These are phyloP conservation scores for Byssothecium circinans DNA, from an alignment of 2,329 filamentous ascomycete genomes.

Conservation along the genomic window DNA sequence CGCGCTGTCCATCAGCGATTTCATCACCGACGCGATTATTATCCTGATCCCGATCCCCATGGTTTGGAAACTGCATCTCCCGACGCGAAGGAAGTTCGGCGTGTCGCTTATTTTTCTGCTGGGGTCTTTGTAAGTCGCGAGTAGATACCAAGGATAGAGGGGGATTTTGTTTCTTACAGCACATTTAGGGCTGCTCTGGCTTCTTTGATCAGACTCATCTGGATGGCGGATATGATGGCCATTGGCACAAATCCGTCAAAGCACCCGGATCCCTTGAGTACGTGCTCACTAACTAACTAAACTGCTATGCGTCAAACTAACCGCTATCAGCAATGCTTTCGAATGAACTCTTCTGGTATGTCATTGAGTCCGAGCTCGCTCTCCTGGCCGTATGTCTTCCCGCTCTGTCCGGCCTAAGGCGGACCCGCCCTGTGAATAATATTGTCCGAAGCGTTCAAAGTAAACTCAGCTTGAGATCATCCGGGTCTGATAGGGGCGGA, in stretches of 20 bases:
- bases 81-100: too few relatives aligned
- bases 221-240: too few relatives aligned
- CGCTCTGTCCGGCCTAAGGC: slow-evolving; percentile 3
- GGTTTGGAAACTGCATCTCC: too few relatives aligned
- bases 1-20: not conserved
- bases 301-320: not conserved
- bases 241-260: too few relatives aligned
- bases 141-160: too few relatives aligned
- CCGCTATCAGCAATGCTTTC: not conserved
- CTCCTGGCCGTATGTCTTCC: slow-evolving; percentile 8
- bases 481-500: not conserved
- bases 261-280: slow-evolving; percentile 5
- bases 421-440: slow-evolving; percentile 1
- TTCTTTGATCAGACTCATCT: too few relatives aligned
- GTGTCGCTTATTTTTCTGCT: too few relatives aligned
- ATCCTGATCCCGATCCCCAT: slow-evolving; percentile 6
- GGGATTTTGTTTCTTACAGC: too few relatives aligned
- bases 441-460: slow-evolving; percentile 7
- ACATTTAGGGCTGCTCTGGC: too few relatives aligned
- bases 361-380: slow-evolving; percentile 4
- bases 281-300: not conserved
- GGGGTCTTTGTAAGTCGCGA: too few relatives aligned
- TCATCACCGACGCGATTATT: slow-evolving; percentile 4
- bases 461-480: slow-evolving; percentile 2
- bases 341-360: slow-evolving; percentile 8